phyloP scores from a whole-genome alignment of 345 rosid genomes.

The Populus ilicifolia region DNA sequence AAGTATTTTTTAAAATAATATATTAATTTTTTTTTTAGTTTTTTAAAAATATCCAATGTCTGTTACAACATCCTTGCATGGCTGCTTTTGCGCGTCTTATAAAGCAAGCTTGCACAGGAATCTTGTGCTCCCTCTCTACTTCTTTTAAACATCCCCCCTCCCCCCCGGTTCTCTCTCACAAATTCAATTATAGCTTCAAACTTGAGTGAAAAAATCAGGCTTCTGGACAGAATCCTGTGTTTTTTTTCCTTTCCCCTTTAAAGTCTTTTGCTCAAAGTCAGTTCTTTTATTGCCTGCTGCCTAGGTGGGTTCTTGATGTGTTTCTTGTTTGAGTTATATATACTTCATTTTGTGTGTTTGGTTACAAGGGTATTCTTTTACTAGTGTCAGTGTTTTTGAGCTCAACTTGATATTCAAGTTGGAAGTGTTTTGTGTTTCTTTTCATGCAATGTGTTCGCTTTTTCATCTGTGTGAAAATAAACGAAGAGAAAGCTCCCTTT shows the following conservation, averaged over 20 bases:
- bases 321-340: constrained; percentile 11
- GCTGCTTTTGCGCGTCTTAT: constrained; percentile 36
- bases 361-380: neutral
- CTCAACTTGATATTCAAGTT: neutral
- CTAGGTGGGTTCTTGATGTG: constrained; percentile 31
- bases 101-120: constrained; percentile 65
- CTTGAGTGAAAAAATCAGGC: neutral
- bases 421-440: constrained; percentile 5
- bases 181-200: neutral
- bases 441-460: constrained; percentile 29
- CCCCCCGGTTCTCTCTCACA: neutral
- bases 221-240: neutral
- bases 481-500: neutral
- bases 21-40: no score
- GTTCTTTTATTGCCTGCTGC: constrained; percentile 15
- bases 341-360: neutral
- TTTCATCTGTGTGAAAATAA: constrained; percentile 5
- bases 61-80: constrained; percentile 10
- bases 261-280: constrained; percentile 10
- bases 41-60: neutral
- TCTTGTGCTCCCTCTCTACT: constrained; percentile 36
- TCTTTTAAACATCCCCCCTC: constrained; percentile 9
- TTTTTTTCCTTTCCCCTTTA: constrained; percentile 15
- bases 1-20: no score
- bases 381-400: neutral